phyloP scores from a whole-genome alignment of 2,329 filamentous ascomycete genomes.

The Cercospora citrullina region DNA sequence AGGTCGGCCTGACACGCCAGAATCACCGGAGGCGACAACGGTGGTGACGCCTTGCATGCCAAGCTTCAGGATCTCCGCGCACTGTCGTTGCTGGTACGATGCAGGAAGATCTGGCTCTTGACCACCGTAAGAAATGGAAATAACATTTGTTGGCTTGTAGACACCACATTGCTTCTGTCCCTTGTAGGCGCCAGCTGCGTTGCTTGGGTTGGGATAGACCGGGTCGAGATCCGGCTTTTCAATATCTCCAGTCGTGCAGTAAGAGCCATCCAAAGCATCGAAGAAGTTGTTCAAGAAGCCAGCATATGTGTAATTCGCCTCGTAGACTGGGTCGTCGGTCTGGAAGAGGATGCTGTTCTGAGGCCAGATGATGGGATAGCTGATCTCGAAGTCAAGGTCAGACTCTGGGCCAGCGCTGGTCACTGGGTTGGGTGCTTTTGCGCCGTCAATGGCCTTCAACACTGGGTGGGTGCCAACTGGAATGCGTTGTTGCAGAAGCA shows the following conservation, averaged over 20 bases:
- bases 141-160: slow-evolving; percentile 58
- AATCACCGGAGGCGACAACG: slow-evolving; percentile 52
- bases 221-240: slow-evolving; percentile 55
- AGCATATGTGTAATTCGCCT: slow-evolving; percentile 39
- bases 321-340: slow-evolving; percentile 43
- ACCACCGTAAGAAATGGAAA: slow-evolving; percentile 61
- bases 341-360: slow-evolving; percentile 53
- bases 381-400: slow-evolving; percentile 53
- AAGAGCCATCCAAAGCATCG: slow-evolving; percentile 53
- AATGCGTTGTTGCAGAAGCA: slow-evolving; percentile 38
- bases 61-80: slow-evolving; percentile 51
- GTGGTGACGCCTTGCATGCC: slow-evolving; percentile 53
- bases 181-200: slow-evolving; percentile 43
- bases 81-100: slow-evolving; percentile 54
- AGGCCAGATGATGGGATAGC: slow-evolving; percentile 54
- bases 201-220: slow-evolving; percentile 43
- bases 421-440: slow-evolving; percentile 40
- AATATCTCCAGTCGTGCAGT: slow-evolving; percentile 48
- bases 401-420: slow-evolving; percentile 50
- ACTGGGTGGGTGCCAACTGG: slow-evolving; percentile 31
- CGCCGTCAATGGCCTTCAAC: slow-evolving; percentile 29
- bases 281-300: slow-evolving; percentile 48
- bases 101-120: slow-evolving; percentile 56
- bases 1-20: slow-evolving; percentile 40
- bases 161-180: slow-evolving; percentile 47